Evolutionary conservation across 306 rosid species (phyloP).

Genomic region (Medicago truncatula): DNA sequence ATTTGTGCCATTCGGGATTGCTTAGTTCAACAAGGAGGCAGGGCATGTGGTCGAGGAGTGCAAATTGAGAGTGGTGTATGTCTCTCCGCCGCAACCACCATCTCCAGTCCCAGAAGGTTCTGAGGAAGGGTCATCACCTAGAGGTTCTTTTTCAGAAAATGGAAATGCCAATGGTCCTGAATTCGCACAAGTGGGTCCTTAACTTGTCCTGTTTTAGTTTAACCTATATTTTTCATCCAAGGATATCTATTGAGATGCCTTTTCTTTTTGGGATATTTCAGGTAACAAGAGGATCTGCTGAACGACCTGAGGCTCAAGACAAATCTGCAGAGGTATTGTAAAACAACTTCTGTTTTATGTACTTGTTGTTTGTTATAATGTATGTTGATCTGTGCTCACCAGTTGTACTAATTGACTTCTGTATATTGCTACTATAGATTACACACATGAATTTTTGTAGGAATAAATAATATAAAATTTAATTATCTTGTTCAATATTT

Average conservation of each 20-base stretch:
- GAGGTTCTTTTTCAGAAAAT: conserved; percentile 85
- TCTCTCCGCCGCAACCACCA: conserved; percentile 92
- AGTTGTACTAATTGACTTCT: neutral
- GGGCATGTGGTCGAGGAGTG: conserved; percentile 93
- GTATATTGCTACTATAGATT: conserved; percentile 11
- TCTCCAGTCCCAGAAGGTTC: conserved; percentile 98
- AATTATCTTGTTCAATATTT: conserved; percentile 1
- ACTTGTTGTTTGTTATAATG: conserved; percentile 16
- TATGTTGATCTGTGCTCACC: conserved; percentile 6
- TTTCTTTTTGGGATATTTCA: conserved; percentile 47
- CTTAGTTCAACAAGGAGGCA: conserved; percentile 88
- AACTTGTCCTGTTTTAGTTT: conserved; percentile 34
- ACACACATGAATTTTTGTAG: conserved; percentile 8
- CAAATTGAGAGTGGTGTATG: conserved; percentile 91
- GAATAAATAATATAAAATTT: neutral
- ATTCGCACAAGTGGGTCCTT: conserved; percentile 61
- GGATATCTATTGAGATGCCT: conserved; percentile 34
- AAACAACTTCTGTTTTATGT: neutral
- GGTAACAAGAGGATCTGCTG: conserved; percentile 65
- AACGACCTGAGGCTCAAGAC: conserved; percentile 56
- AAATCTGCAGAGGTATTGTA: conserved; percentile 78
- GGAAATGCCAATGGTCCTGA: conserved; percentile 65
- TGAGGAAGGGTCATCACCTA: conserved; percentile 96
- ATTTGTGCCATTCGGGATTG: conserved; percentile 44
- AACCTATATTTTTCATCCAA: neutral